Evolutionary conservation across 1,284 basidiomycete genomes (phyloP), one percentile per base, ranked within the genome.

Genomic region (Tilletiaria anomala): DNA sequence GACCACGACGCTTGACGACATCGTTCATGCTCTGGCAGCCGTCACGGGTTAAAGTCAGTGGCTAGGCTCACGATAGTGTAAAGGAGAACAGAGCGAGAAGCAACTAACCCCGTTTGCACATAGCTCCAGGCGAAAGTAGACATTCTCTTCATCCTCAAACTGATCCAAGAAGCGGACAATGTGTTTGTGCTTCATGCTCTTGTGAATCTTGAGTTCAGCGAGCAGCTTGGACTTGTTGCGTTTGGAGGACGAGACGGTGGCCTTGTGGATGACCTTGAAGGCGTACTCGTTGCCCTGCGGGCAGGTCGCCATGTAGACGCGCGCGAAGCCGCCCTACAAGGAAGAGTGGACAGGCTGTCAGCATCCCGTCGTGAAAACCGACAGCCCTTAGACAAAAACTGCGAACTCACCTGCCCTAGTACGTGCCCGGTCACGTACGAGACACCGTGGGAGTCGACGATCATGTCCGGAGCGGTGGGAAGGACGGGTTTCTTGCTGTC

Each of bases 151-250:
- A 64, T 94, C 91, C 70, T 97, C 89, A 64, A 96, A 96, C 68
- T 87, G 91, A 53, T 94, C 87, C 44, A 83, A 75, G 66, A 97
- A 96, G 15, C 73, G 71, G 48, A 96, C 88, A 47, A 97, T 83
- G 69, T 97, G 88, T 18, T 87, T 83, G 61, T 97, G 91, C 26
- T 79, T 70, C 41, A 96, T 76, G 16, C 86, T 82, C 48, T 82
- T 79, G 70, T 97, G 91, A 43, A 97, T 88, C 74, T 93, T 94
- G 68, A 97, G 96, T 75, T 97, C 91, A 47, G 89, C 89, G 60
- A 91, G 94, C 46, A 96, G 77, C 48, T 70, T 70, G 11, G 65
- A 65, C 24, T 69, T 62, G n/a, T 65, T 67, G 40, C 67, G 68
- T 45, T 68, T 68, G 23, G 69, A 65, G 38, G 70, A 65, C 43